Evolutionary conservation across 805 yeast genomes (phyloP).

Genomic region (Candida piceae): DNA sequence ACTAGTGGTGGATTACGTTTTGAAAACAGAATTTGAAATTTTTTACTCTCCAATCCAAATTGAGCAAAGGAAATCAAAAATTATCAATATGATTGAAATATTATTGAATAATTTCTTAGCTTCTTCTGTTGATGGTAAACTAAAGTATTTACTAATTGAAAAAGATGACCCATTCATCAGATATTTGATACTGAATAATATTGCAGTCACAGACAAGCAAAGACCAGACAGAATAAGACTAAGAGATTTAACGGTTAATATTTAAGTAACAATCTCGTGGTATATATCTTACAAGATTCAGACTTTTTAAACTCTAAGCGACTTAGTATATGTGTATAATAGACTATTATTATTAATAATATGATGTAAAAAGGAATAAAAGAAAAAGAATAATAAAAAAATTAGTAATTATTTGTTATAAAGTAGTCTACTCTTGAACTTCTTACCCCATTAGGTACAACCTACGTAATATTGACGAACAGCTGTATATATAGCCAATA

Average conservation of each 20-base stretch:
- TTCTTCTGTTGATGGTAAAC: slow-evolving; percentile 7
- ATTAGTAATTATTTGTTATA: too few relatives aligned
- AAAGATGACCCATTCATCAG: slow-evolving; percentile 32
- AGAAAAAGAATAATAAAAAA: too few relatives aligned
- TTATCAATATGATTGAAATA: slow-evolving; percentile 27
- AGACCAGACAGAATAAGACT: slow-evolving; percentile 25
- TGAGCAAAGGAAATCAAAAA: slow-evolving; percentile 16
- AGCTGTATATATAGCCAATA: slow-evolving; percentile 41
- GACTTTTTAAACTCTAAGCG: too few relatives aligned
- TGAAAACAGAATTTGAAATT: slow-evolving; percentile 21
- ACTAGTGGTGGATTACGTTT: slow-evolving; percentile 25
- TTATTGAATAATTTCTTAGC: slow-evolving; percentile 28
- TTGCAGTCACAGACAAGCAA: slow-evolving; percentile 23
- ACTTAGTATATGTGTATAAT: too few relatives aligned
- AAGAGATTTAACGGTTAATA: slow-evolving; percentile 18
- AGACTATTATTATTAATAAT: too few relatives aligned
- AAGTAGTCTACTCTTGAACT: too few relatives aligned
- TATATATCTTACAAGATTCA: too few relatives aligned
- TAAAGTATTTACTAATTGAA: slow-evolving; percentile 20
- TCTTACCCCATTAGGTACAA: slow-evolving; percentile 33
- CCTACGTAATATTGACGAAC: slow-evolving; percentile 44
- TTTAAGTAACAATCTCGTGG: slow-evolving; percentile 3
- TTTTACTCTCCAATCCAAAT: slow-evolving; percentile 16
- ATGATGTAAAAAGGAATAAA: too few relatives aligned
- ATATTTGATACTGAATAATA: slow-evolving; percentile 25